phyloP scores from a whole-genome alignment of 1,284 basidiomycete species.

The Cryptococcus floricola region DNA sequence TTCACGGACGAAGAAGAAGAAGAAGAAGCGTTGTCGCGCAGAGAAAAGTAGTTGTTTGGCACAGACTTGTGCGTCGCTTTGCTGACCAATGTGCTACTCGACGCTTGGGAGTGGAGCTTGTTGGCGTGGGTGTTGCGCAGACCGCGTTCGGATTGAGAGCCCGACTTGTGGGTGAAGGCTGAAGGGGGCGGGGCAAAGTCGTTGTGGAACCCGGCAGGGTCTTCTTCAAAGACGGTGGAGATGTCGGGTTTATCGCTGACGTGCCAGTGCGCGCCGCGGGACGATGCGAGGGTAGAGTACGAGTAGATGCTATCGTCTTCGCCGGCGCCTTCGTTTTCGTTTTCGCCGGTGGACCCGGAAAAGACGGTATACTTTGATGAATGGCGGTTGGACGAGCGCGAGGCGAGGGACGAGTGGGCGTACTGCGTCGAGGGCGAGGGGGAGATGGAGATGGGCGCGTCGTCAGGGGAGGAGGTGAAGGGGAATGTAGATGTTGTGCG shows the following conservation, averaged over 20 bases:
- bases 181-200: neutral
- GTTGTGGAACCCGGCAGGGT: constrained; percentile 5
- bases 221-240: constrained; percentile 38
- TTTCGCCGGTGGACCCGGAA: neutral
- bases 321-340: neutral
- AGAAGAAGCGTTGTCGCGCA: no score
- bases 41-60: constrained; percentile 1
- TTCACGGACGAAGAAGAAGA: no score
- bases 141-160: no score
- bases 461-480: neutral
- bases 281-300: constrained; percentile 17
- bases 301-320: constrained; percentile 9
- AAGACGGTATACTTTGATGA: neutral
- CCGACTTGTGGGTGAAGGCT: no score
- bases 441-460: constrained; percentile 4
- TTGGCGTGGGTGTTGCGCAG: neutral
- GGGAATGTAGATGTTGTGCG: constrained; percentile 14
- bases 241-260: constrained; percentile 26
- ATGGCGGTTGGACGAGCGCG: neutral
- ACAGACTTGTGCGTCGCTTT: constrained; percentile 1
- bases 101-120: constrained; percentile 1
- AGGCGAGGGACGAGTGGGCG: constrained; percentile 7
- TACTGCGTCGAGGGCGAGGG: constrained; percentile 20
- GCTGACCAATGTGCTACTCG: constrained; percentile 12
- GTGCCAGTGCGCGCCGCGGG: constrained; percentile 6